Evolutionary conservation across 2,329 filamentous ascomycete species (phyloP).

Genomic region (Sclerotinia glacialis): DNA sequence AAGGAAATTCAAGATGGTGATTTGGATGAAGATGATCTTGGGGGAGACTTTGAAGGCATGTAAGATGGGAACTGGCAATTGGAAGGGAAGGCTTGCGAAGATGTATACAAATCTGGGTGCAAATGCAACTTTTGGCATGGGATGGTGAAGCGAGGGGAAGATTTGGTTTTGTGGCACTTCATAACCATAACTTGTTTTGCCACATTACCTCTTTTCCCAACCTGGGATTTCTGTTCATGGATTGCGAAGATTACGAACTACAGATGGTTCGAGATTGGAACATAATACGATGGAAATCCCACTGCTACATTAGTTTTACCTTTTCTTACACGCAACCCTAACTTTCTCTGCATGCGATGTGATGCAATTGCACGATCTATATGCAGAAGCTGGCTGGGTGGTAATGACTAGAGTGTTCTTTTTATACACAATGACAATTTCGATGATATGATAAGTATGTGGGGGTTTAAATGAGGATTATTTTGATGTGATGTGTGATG

Average conservation of each 20-base stretch:
- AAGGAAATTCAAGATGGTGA: constrained; percentile 99
- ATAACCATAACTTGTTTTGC: constrained; percentile 35
- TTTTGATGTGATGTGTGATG: neutral
- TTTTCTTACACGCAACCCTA: neutral
- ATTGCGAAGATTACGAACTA: neutral
- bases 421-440: neutral
- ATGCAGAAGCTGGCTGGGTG: neutral
- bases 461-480: neutral
- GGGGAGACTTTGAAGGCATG: constrained; percentile 94
- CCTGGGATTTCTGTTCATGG: neutral
- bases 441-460: neutral
- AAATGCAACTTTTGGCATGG: constrained; percentile 9
- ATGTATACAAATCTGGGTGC: constrained; percentile 16
- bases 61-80: constrained; percentile 48
- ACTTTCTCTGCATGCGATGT: constrained; percentile 14
- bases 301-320: constrained; percentile 12
- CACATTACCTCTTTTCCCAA: constrained; percentile 23
- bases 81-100: constrained; percentile 10
- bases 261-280: neutral
- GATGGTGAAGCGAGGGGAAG: constrained; percentile 1
- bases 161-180: constrained; percentile 36
- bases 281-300: neutral
- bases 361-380: constrained; percentile 17
- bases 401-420: constrained; percentile 7
- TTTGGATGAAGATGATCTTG: constrained; percentile 92